phyloP scores from a whole-genome alignment of 1,284 basidiomycete genomes.

The Grifola frondosa region DNA sequence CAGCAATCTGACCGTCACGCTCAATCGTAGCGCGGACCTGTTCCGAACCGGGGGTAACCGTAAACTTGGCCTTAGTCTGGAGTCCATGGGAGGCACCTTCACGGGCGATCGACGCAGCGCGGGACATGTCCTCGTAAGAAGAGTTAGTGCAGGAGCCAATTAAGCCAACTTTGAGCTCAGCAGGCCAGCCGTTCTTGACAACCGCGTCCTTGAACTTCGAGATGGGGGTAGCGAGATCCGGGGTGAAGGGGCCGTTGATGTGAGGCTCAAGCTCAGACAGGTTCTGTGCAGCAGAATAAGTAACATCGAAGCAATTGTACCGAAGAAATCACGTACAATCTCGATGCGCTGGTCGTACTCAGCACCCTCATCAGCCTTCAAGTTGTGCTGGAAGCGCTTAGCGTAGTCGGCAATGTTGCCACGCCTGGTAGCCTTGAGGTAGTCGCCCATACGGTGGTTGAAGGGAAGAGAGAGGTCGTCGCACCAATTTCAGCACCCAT shows the following conservation, averaged over 20 bases:
- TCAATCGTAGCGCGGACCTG: slow-evolving; percentile 97
- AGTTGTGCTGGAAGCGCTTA: slow-evolving; percentile 87
- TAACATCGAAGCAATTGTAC: slow-evolving; percentile 2
- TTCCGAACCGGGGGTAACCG: slow-evolving; percentile 97
- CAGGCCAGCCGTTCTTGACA: slow-evolving; percentile 96
- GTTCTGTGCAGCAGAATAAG: slow-evolving; percentile 54
- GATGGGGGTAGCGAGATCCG: slow-evolving; percentile 93
- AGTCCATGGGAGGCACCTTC: slow-evolving; percentile 89
- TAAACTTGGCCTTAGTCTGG: slow-evolving; percentile 91
- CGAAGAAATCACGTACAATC: slow-evolving; percentile 58
- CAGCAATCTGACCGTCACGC: slow-evolving; percentile 91
- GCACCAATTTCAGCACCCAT: slow-evolving; percentile 99
- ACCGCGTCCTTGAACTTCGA: slow-evolving; percentile 93
- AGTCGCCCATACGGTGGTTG: slow-evolving; percentile 93
- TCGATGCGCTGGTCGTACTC: slow-evolving; percentile 96
- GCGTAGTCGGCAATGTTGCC: slow-evolving; percentile 89
- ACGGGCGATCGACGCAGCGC: slow-evolving; percentile 90
- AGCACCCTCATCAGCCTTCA: slow-evolving; percentile 84
- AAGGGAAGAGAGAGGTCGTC: slow-evolving; percentile 98
- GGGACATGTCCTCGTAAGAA: slow-evolving; percentile 99
- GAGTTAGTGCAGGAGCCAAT: slow-evolving; percentile 99
- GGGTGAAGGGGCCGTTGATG: slow-evolving; percentile 99
- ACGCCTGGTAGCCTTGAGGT: slow-evolving; percentile 93
- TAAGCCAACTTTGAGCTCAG: slow-evolving; percentile 94
- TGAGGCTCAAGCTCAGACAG: slow-evolving; percentile 97